These are phyloP conservation scores for Ceratocystis smalleyi DNA, from an alignment of 2,329 filamentous ascomycete genomes.

Conservation along the genomic window DNA sequence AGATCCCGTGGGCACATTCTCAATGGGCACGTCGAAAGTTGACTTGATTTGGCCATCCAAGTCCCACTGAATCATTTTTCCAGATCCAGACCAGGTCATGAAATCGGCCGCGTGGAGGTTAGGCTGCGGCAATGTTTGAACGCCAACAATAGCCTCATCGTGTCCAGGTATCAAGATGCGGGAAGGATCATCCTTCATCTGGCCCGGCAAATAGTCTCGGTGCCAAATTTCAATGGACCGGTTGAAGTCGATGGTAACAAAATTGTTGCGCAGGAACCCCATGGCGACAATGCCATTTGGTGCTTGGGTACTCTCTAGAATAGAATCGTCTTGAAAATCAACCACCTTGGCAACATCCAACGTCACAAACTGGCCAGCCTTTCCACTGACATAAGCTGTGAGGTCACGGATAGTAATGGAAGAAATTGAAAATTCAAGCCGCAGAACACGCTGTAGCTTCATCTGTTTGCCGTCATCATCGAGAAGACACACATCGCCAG, in stretches of 20 bases:
- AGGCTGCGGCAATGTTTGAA: conserved; percentile 46
- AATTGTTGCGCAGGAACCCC: conserved; percentile 48
- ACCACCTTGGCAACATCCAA: conserved; percentile 37
- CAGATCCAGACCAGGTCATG: conserved; percentile 75
- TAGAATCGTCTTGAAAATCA: conserved; percentile 26
- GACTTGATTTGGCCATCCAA: conserved; percentile 52
- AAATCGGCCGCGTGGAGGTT: conserved; percentile 53
- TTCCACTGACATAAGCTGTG: conserved; percentile 53
- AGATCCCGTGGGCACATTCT: conserved; percentile 37
- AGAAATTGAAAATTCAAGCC: conserved; percentile 50
- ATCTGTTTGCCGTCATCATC: conserved; percentile 61
- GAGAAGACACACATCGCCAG: conserved; percentile 75
- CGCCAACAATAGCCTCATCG: conserved; percentile 54
- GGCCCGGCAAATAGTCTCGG: conserved; percentile 30
- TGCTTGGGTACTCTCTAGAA: conserved; percentile 27
- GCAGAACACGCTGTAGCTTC: conserved; percentile 50
- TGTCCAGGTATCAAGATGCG: conserved; percentile 45
- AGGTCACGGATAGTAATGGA: conserved; percentile 48
- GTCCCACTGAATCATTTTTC: conserved; percentile 71
- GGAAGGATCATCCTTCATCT: conserved; percentile 26
- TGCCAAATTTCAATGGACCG: conserved; percentile 58
- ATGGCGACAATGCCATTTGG: conserved; percentile 45
- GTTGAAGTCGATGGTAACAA: conserved; percentile 61
- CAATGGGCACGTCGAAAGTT: conserved; percentile 52
- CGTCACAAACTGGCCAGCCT: conserved; percentile 42